Evolutionary conservation across 331 rosid genomes (phyloP).

Genomic region (Telfairia occidentalis): DNA sequence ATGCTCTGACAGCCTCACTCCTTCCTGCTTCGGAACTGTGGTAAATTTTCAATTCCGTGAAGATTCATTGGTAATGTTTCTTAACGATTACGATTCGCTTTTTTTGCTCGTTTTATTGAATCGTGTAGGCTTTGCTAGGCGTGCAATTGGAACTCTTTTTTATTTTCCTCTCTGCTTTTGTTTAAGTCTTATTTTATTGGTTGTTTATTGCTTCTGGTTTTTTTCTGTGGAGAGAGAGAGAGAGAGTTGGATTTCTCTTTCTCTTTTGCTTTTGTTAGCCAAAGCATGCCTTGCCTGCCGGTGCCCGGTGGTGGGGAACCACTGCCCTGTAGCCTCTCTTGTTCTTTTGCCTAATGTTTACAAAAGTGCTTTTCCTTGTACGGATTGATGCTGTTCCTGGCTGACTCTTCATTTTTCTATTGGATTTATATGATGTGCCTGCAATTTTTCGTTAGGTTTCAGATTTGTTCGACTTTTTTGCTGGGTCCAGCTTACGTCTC

Average conservation of each 20-base stretch:
- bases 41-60: not conserved
- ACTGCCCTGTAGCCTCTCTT: not conserved
- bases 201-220: not conserved
- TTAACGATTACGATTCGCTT: not conserved
- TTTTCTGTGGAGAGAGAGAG: not conserved
- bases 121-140: not conserved
- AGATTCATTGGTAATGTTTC: not conserved
- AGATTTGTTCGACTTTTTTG: not conserved
- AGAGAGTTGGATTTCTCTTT: not conserved
- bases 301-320: conserved; percentile 6
- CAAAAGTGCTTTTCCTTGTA: not conserved
- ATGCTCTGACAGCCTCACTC: conserved; percentile 99
- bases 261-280: conserved; percentile 6
- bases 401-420: not conserved
- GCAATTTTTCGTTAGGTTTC: not conserved
- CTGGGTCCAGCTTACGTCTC: not conserved
- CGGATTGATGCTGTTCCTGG: not conserved
- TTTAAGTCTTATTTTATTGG: not conserved
- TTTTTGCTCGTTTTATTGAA: not conserved
- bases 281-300: conserved; percentile 1
- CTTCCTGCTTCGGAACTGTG: conserved; percentile 54
- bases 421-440: not conserved
- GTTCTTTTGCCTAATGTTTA: not conserved
- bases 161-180: not conserved
- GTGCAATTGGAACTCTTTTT: not conserved